Evolutionary conservation across 441 rosid genomes (phyloP).

Genomic region (Aleurites moluccanus): DNA sequence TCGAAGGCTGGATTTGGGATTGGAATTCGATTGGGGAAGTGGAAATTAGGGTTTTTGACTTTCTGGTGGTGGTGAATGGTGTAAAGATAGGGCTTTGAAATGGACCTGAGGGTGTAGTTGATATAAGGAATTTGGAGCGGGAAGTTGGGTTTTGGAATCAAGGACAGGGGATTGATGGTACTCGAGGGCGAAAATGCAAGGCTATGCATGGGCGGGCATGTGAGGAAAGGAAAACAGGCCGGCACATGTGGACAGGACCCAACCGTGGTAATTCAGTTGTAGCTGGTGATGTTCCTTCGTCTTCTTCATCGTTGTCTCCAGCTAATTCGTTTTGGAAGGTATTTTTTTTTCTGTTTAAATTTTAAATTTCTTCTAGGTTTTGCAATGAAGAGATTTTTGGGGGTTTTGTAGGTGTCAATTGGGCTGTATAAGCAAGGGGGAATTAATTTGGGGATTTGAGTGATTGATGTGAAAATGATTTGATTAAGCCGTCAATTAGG

Average conservation of each 20-base stretch:
- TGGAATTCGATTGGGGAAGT: neutral
- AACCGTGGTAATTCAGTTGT: constrained; percentile 50
- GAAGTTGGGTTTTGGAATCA: constrained; percentile 14
- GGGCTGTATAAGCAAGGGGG: neutral
- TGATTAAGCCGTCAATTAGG: neutral
- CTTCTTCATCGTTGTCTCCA: constrained; percentile 46
- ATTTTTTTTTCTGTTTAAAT: neutral
- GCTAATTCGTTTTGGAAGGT: constrained; percentile 67
- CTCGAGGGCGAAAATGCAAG: constrained; percentile 62
- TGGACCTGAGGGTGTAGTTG: neutral
- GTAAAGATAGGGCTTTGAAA: neutral
- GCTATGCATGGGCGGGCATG: constrained; percentile 65
- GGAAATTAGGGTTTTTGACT: neutral
- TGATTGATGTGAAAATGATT: neutral
- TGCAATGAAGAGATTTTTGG: neutral
- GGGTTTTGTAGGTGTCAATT: neutral
- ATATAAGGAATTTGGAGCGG: neutral
- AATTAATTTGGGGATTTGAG: neutral
- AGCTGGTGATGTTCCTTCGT: constrained; percentile 45
- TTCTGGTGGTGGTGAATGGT: neutral
- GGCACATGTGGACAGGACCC: constrained; percentile 77
- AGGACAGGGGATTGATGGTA: constrained; percentile 47
- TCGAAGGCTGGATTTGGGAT: neutral
- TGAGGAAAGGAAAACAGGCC: constrained; percentile 47
- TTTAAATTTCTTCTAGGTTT: neutral